These are phyloP conservation scores for Hymenoscyphus linearis DNA, from an alignment of 2,329 filamentous ascomycete genomes.

Conservation along the genomic window DNA sequence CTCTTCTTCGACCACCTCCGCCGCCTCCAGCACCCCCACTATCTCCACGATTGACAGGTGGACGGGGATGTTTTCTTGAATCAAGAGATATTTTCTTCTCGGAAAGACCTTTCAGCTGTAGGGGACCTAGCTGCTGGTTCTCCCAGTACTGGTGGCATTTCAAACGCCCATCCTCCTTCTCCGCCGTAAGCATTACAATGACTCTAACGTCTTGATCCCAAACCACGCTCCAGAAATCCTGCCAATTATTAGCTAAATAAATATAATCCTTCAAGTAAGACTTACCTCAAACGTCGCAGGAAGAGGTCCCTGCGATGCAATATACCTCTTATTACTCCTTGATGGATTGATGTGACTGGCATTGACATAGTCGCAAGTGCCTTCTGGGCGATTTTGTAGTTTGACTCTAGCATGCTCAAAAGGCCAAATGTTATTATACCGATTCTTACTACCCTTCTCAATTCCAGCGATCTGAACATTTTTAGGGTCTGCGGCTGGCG, in stretches of 20 bases:
- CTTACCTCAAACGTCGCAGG: slow-evolving; percentile 85
- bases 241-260: slow-evolving; percentile 12
- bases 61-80: slow-evolving; percentile 41
- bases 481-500: slow-evolving; percentile 30
- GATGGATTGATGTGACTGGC: slow-evolving; percentile 79
- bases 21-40: not conserved
- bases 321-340: slow-evolving; percentile 85
- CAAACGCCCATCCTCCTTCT: slow-evolving; percentile 85
- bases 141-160: slow-evolving; percentile 97
- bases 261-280: slow-evolving; percentile 6
- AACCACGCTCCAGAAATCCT: slow-evolving; percentile 97
- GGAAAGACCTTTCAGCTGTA: slow-evolving; percentile 70
- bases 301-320: slow-evolving; percentile 89
- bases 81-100: slow-evolving; percentile 80
- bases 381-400: slow-evolving; percentile 60
- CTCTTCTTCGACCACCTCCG: slow-evolving; percentile 42
- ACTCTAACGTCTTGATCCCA: slow-evolving; percentile 97
- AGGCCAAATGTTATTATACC: slow-evolving; percentile 96
- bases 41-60: slow-evolving; percentile 21
- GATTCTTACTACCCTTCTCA: slow-evolving; percentile 90
- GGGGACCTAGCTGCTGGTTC: slow-evolving; percentile 67
- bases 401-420: slow-evolving; percentile 91
- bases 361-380: slow-evolving; percentile 89
- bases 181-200: slow-evolving; percentile 93
- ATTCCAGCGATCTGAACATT: slow-evolving; percentile 78